Evolutionary conservation across 2,329 filamentous ascomycete species (phyloP).

Genomic region (Penicillium freii): DNA sequence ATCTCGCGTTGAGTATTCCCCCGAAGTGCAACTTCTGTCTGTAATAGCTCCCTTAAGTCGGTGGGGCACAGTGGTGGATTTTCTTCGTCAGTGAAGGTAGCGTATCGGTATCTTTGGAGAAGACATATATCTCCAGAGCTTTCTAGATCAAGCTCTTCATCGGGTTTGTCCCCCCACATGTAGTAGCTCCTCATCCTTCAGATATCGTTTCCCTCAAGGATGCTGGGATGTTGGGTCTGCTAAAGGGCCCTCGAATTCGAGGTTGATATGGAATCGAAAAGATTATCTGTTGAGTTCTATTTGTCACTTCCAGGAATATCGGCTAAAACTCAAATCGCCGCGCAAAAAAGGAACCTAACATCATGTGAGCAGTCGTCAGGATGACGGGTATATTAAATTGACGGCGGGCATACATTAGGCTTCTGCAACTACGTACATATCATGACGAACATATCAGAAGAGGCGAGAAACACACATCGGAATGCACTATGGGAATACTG

Average conservation of each 20-base stretch:
- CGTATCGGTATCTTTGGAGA: slow-evolving; percentile 1
- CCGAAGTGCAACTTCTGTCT: not conserved
- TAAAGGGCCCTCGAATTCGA: not conserved
- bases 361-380: not conserved
- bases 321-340: not conserved
- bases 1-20: slow-evolving; percentile 1
- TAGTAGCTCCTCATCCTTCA: not conserved
- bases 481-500: not conserved
- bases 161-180: not conserved
- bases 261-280: not conserved
- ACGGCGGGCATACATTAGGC: not conserved
- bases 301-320: not conserved
- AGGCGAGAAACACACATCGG: not conserved
- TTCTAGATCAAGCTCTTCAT: not conserved
- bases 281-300: not conserved
- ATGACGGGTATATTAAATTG: slow-evolving; percentile 2
- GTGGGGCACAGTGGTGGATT: not conserved
- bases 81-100: not conserved
- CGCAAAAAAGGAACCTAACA: not conserved
- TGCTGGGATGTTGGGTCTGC: not conserved
- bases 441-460: not conserved
- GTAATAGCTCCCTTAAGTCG: not conserved
- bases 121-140: not conserved
- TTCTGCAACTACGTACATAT: not conserved
- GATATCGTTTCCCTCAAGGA: slow-evolving; percentile 1